Conservation (phyloP, 2,329 filamentous ascomycete genomes). For the Aspergillus niger region DNA sequence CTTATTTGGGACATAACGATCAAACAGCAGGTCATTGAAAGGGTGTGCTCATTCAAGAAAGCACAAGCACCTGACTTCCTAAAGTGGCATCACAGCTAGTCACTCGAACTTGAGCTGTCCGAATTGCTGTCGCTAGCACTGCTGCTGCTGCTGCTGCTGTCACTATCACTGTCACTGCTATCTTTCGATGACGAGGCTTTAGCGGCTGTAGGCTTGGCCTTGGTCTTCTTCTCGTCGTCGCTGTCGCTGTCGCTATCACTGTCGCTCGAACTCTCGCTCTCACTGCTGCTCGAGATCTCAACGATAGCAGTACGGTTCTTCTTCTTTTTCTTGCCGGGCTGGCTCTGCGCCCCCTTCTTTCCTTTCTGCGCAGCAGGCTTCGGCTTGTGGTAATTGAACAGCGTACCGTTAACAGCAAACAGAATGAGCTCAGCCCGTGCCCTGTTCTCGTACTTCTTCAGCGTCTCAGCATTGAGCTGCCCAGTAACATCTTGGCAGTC, state of each 20-base stretch:
- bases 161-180: constrained; percentile 13
- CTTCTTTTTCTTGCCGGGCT: constrained; percentile 39
- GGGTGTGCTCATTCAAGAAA: background rate
- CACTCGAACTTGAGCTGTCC: background rate
- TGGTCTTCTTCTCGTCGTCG: constrained; percentile 21
- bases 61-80: background rate
- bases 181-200: constrained; percentile 18
- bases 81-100: constrained; percentile 1
- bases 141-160: constrained; percentile 16
- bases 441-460: constrained; percentile 37
- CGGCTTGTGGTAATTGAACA: constrained; percentile 31
- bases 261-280: constrained; percentile 37
- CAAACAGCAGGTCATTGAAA: background rate
- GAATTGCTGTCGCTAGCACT: constrained; percentile 20
- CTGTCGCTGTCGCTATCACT: constrained; percentile 31
- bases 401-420: constrained; percentile 34
- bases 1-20: background rate
- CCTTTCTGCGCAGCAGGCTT: constrained; percentile 26
- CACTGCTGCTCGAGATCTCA: constrained; percentile 46
- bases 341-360: constrained; percentile 21
- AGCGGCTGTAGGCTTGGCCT: constrained; percentile 7
- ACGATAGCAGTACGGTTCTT: constrained; percentile 47
- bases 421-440: constrained; percentile 43
- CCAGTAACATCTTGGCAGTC: constrained; percentile 23
- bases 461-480: constrained; percentile 26